Evolutionary conservation across 169 alveolate genomes (phyloP).

Genomic region (Condylostoma magnum): DNA sequence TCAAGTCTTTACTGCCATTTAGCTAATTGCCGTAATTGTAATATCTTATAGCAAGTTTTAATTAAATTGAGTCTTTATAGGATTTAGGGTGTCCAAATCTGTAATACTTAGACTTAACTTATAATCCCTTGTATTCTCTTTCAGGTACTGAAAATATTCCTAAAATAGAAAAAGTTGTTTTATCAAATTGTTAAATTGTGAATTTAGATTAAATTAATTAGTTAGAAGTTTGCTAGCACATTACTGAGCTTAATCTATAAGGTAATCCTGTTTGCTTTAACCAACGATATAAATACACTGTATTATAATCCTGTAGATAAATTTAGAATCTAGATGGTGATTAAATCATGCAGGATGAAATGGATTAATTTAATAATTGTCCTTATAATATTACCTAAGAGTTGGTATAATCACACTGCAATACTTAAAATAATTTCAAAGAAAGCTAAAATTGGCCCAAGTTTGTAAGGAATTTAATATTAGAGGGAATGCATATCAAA

Average conservation of each 20-base stretch:
- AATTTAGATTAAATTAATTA: conserved; percentile 25
- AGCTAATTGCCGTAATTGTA: conserved; percentile 44
- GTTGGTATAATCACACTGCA: not conserved
- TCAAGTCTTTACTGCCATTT: not conserved
- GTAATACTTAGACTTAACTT: conserved; percentile 61
- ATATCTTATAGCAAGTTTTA: conserved; percentile 65
- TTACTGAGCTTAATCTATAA: not conserved
- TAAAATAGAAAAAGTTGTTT: not conserved
- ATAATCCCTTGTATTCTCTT: conserved; percentile 52
- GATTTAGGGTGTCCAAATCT: conserved; percentile 53
- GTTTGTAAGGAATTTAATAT: conserved; percentile 47
- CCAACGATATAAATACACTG: not conserved
- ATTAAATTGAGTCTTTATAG: conserved; percentile 61
- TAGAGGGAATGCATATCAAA: conserved; percentile 58
- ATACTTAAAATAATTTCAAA: not conserved
- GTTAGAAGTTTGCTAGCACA: conserved; percentile 19
- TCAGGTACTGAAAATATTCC: not conserved
- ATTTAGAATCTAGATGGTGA: not conserved
- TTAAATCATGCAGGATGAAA: conserved; percentile 22
- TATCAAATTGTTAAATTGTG: conserved; percentile 17
- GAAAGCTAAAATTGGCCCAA: conserved; percentile 38
- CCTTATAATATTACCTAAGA: not conserved
- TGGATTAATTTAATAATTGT: not conserved
- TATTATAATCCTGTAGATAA: not conserved
- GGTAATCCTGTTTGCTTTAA: conserved; percentile 4